phyloP scores from a whole-genome alignment of 2,329 filamentous ascomycete genomes.

The Rhinocladiella similis region DNA sequence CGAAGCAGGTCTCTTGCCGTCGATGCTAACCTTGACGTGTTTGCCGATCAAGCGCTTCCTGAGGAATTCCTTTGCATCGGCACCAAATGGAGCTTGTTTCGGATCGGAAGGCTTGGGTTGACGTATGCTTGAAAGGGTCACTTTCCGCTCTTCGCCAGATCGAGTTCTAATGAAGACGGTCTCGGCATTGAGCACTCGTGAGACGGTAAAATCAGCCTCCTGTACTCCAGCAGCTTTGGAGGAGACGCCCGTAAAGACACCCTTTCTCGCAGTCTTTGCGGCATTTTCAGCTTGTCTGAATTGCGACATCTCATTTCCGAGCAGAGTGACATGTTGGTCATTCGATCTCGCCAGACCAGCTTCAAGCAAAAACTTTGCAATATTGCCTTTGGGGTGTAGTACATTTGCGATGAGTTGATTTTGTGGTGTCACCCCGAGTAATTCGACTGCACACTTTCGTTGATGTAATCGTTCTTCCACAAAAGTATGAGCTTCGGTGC shows the following conservation, averaged over 20 bases:
- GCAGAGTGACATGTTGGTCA: constrained; percentile 91
- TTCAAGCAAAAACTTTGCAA: constrained; percentile 85
- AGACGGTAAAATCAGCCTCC: constrained; percentile 78
- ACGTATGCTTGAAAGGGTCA: constrained; percentile 89
- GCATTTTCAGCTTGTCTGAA: constrained; percentile 84
- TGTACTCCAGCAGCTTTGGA: constrained; percentile 61
- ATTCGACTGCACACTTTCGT: constrained; percentile 76
- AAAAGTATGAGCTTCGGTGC: constrained; percentile 84
- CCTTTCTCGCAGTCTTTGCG: constrained; percentile 74
- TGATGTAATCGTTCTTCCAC: constrained; percentile 85
- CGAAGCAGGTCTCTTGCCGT: constrained; percentile 84
- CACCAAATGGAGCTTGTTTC: constrained; percentile 81
- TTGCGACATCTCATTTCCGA: constrained; percentile 82
- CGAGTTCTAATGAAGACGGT: constrained; percentile 85
- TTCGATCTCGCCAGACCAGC: constrained; percentile 89
- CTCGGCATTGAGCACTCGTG: constrained; percentile 83
- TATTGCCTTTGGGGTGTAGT: constrained; percentile 86
- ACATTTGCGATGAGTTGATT: constrained; percentile 87
- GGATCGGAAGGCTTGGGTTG: constrained; percentile 88
- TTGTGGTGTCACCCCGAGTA: constrained; percentile 86
- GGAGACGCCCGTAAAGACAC: constrained; percentile 79
- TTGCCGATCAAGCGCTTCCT: constrained; percentile 95
- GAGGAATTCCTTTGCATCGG: constrained; percentile 94
- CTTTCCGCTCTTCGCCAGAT: constrained; percentile 79
- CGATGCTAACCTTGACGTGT: constrained; percentile 83